These are phyloP conservation scores for Serendipita indica DNA, from an alignment of 768 basidiomycete species.

Conservation along the genomic window DNA sequence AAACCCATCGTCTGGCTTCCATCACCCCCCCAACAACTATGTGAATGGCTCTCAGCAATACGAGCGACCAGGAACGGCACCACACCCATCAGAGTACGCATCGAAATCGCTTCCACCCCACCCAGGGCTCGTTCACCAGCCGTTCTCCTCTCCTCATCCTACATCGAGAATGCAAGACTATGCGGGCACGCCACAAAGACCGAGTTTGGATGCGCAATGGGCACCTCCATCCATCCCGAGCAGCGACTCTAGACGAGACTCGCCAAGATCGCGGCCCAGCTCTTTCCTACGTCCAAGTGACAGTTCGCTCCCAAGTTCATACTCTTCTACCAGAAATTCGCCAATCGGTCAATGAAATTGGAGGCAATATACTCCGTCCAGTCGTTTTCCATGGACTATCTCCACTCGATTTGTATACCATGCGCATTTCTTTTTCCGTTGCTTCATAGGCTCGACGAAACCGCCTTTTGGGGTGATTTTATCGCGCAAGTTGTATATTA, in stretches of 20 bases:
- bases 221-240: not conserved
- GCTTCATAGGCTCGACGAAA: not conserved
- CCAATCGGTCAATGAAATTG: too few relatives aligned
- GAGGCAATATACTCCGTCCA: too few relatives aligned
- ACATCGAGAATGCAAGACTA: not conserved
- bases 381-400: too few relatives aligned
- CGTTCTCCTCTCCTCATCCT: not conserved
- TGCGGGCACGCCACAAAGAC: not conserved
- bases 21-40: not conserved
- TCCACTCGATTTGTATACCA: too few relatives aligned
- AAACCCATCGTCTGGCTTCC: too few relatives aligned
- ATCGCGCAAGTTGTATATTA: slow-evolving; percentile 4
- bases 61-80: not conserved
- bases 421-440: slow-evolving; percentile 7
- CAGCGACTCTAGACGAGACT: slow-evolving; percentile 4
- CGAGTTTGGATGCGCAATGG: slow-evolving; percentile 2
- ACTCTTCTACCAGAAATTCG: not conserved
- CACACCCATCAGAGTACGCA: not conserved
- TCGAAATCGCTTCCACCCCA: not conserved
- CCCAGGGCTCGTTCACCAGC: not conserved
- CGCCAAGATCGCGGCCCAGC: slow-evolving; percentile 1
- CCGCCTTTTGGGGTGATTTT: not conserved
- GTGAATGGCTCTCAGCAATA: not conserved
- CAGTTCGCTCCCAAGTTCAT: not conserved
- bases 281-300: not conserved